Evolutionary conservation across 306 rosid species (phyloP).

Genomic region (Sicyos baderoa): DNA sequence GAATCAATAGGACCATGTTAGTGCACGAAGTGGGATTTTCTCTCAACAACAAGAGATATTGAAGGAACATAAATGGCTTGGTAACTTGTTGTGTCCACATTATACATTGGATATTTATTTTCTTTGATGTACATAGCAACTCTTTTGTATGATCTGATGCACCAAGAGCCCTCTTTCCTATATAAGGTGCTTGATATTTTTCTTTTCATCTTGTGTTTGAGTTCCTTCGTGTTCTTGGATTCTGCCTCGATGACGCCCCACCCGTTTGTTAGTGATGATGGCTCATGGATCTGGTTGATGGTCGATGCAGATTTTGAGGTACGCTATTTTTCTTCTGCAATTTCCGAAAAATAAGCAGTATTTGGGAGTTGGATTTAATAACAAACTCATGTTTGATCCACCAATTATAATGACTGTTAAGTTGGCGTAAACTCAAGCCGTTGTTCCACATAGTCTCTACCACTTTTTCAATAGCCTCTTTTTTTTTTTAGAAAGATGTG

Average conservation of each 20-base stretch:
- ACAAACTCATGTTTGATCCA: too few relatives aligned
- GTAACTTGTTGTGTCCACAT: conserved; percentile 4
- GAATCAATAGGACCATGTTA: neutral
- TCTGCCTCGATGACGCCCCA: conserved; percentile 7
- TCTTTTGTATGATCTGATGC: conserved; percentile 8
- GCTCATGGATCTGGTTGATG: neutral
- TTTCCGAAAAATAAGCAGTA: too few relatives aligned
- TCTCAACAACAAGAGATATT: neutral
- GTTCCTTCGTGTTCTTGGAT: neutral
- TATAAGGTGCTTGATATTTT: neutral
- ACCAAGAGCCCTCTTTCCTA: neutral
- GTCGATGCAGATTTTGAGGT: conserved; percentile 1
- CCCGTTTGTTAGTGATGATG: conserved; percentile 5
- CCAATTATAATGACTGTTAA: too few relatives aligned
- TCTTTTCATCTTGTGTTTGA: conserved; percentile 2
- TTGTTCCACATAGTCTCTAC: too few relatives aligned
- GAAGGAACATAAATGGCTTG: neutral
- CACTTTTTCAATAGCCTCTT: too few relatives aligned
- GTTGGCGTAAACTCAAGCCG: too few relatives aligned
- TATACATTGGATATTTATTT: conserved; percentile 5
- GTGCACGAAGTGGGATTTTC: neutral
- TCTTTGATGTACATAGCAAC: conserved; percentile 10
- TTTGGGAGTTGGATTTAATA: too few relatives aligned
- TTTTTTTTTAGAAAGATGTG: too few relatives aligned
- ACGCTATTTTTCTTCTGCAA: neutral